Conservation (phyloP, 192 early-diverging fungal species). For the Jimgerdemannia lactiflua region DNA sequence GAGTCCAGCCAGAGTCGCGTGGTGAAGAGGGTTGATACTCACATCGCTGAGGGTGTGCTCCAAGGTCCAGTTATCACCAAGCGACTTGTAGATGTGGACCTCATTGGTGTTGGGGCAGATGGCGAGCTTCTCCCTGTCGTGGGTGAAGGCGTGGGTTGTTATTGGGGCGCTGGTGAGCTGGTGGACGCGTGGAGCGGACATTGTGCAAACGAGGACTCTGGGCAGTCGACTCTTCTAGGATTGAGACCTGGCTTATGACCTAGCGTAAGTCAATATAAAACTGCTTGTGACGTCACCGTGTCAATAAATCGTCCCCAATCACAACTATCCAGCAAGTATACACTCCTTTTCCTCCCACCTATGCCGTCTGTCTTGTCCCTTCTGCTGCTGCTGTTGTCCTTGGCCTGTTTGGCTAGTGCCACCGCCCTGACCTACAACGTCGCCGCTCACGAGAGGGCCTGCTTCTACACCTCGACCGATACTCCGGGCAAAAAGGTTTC, state of each 20-base stretch:
- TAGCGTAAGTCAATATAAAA: not conserved
- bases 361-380: not conserved
- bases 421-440: slow-evolving; percentile 81
- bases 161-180: slow-evolving; percentile 73
- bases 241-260: slow-evolving; percentile 3
- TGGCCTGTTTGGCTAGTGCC: slow-evolving; percentile 6
- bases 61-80: slow-evolving; percentile 52
- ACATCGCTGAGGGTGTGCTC: slow-evolving; percentile 73
- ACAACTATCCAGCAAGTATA: not conserved
- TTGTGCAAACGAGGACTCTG: slow-evolving; percentile 50
- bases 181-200: slow-evolving; percentile 53
- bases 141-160: slow-evolving; percentile 93
- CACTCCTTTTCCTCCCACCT: not conserved
- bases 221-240: slow-evolving; percentile 41
- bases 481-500: slow-evolving; percentile 85
- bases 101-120: slow-evolving; percentile 88
- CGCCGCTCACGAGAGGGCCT: slow-evolving; percentile 85
- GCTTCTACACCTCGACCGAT: slow-evolving; percentile 85
- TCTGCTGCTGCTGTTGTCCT: not conserved
- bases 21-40: not conserved
- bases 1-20: not conserved
- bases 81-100: slow-evolving; percentile 82
- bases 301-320: not conserved
- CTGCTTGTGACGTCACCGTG: not conserved
- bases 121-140: slow-evolving; percentile 87